These are phyloP conservation scores for Rhizoclosmatium globosum DNA, from an alignment of 192 early-diverging fungal genomes.

Conservation along the genomic window DNA sequence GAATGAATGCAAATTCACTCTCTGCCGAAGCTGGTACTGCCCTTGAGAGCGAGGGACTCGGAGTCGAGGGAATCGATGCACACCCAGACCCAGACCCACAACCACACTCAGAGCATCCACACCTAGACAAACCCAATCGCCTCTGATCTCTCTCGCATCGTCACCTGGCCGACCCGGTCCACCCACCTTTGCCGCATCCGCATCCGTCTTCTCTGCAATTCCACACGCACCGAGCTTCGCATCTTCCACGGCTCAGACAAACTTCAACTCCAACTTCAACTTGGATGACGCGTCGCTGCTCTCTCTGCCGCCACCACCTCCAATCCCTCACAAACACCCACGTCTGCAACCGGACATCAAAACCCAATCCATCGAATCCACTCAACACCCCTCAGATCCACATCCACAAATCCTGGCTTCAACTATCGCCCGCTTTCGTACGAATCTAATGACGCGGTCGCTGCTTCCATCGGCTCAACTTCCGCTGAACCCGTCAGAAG, in stretches of 20 bases:
- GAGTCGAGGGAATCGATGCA: neutral
- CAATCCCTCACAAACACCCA: neutral
- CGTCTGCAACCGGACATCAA: neutral
- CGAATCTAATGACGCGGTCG: neutral
- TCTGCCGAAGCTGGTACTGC: neutral
- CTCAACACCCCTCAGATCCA: neutral
- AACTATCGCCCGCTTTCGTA: constrained; percentile 13
- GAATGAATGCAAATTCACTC: constrained; percentile 21
- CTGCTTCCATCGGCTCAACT: neutral
- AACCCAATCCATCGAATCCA: neutral
- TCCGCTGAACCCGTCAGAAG: neutral
- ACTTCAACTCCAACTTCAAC: neutral
- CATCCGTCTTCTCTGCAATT: no score
- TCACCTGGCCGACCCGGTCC: no score
- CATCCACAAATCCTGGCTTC: constrained; percentile 6
- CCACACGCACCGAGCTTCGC: no score
- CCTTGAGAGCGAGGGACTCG: neutral
- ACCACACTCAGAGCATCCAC: neutral
- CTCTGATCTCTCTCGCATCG: no score
- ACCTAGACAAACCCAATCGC: neutral
- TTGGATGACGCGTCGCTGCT: neutral
- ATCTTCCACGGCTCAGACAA: no score
- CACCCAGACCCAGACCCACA: neutral
- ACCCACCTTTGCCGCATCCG: no score
- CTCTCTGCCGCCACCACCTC: neutral